Evolutionary conservation across 768 basidiomycete genomes (phyloP).

Genomic region (Floccularia luteovirens): DNA sequence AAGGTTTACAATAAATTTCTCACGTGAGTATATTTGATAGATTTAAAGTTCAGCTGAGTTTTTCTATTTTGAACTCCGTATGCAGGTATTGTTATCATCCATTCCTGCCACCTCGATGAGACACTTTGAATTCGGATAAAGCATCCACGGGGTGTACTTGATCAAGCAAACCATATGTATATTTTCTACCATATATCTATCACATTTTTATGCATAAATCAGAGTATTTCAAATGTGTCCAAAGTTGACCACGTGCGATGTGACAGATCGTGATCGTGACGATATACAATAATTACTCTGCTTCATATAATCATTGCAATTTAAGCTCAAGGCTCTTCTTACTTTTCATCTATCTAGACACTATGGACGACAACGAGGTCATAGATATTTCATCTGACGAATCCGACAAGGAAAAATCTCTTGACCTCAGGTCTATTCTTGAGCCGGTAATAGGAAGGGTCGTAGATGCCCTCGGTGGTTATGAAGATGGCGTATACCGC

Average conservation of each 20-base stretch:
- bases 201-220: no score
- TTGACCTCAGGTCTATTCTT: slow-evolving; percentile 47
- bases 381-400: slow-evolving; percentile 29
- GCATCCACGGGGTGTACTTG: no score
- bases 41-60: not conserved
- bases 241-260: no score
- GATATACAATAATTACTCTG: not conserved
- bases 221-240: no score
- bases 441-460: slow-evolving; percentile 66
- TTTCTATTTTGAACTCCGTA: no score
- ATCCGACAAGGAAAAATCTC: slow-evolving; percentile 15
- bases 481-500: slow-evolving; percentile 57
- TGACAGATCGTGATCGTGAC: slow-evolving; percentile 7
- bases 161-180: no score
- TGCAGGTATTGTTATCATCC: no score
- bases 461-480: slow-evolving; percentile 75
- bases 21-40: not conserved
- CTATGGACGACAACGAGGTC: slow-evolving; percentile 16
- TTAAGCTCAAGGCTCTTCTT: not conserved
- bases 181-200: no score
- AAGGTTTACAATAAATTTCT: not conserved
- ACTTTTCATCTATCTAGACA: not conserved
- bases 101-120: no score
- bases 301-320: not conserved
- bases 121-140: no score